phyloP scores from a whole-genome alignment of 306 rosid species.

The Malus fusca region DNA sequence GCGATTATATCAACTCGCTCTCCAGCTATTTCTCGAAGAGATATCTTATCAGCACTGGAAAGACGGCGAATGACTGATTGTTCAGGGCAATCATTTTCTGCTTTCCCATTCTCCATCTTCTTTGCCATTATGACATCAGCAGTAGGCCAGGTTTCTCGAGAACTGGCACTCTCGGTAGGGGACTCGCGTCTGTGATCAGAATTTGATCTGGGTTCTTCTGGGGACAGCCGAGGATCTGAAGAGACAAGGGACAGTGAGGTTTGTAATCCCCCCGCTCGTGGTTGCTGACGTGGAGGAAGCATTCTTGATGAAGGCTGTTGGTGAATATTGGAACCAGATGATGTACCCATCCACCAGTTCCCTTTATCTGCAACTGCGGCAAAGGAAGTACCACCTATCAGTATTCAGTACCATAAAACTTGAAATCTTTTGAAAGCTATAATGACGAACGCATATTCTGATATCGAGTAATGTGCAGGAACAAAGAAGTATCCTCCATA shows the following conservation, averaged over 20 bases:
- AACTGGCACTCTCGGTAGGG: constrained; percentile 93
- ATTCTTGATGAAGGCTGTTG: constrained; percentile 41
- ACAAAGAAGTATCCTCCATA: background rate
- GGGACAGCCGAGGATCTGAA: constrained; percentile 65
- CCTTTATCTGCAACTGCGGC: constrained; percentile 16
- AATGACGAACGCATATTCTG: background rate
- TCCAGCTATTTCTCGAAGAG: constrained; percentile 84
- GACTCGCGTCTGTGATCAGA: constrained; percentile 73
- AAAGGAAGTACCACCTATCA: background rate
- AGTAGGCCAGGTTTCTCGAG: constrained; percentile 83
- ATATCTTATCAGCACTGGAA: constrained; percentile 74
- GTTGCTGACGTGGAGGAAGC: constrained; percentile 85
- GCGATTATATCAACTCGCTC: constrained; percentile 74
- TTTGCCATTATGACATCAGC: constrained; percentile 59
- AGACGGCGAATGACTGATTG: constrained; percentile 74
- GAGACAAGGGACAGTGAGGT: constrained; percentile 81
- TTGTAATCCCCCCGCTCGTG: constrained; percentile 68
- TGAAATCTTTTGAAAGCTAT: background rate
- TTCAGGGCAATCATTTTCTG: constrained; percentile 58
- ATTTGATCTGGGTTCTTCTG: constrained; percentile 81
- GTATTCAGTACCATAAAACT: background rate
- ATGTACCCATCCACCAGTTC: constrained; percentile 40
- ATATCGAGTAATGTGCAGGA: background rate
- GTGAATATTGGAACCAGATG: constrained; percentile 59
- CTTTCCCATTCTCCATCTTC: constrained; percentile 81